A percentile compares a stretch with the other conserved stretches of the same genome.
Conservation (phyloP, 352 stramenopile species). For the Phytophthora parvispora region DNA sequence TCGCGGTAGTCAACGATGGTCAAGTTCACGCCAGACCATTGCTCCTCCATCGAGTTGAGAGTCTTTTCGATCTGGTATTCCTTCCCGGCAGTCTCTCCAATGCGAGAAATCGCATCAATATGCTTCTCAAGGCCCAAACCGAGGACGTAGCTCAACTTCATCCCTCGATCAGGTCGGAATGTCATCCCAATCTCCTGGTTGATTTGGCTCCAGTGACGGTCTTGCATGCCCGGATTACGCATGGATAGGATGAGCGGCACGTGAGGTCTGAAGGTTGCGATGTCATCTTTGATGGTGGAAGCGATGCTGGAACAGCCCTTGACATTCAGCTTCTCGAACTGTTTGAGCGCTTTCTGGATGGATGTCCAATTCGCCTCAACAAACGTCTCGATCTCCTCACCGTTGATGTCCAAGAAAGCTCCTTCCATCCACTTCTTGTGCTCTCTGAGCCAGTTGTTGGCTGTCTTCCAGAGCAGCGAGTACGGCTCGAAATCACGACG, state of each 20-base stretch:
- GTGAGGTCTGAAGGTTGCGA: slow-evolving; percentile 91
- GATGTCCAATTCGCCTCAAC: slow-evolving; percentile 84
- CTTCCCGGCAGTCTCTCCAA: slow-evolving; percentile 95
- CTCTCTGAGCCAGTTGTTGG: slow-evolving; percentile 92
- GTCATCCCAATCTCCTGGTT: slow-evolving; percentile 91
- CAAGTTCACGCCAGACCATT: slow-evolving; percentile 91
- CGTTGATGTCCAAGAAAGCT: slow-evolving; percentile 92
- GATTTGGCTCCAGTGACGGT: slow-evolving; percentile 95
- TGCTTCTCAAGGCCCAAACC: slow-evolving; percentile 91
- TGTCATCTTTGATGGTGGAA: slow-evolving; percentile 90
- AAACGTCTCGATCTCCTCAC: slow-evolving; percentile 94
- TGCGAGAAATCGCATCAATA: slow-evolving; percentile 91
- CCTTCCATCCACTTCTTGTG: slow-evolving; percentile 95
- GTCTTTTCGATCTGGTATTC: slow-evolving; percentile 97
- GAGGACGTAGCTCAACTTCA: slow-evolving; percentile 85
- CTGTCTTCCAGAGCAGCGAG: slow-evolving; percentile 94
- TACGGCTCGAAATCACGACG: slow-evolving; percentile 95
- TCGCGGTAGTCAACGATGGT: slow-evolving; percentile 92
- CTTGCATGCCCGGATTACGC: slow-evolving; percentile 94
- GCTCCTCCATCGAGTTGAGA: slow-evolving; percentile 93
- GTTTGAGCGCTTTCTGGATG: slow-evolving; percentile 94
- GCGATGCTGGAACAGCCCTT: slow-evolving; percentile 91
- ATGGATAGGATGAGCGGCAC: slow-evolving; percentile 93
- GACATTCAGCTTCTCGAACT: slow-evolving; percentile 93
- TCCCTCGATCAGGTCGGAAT: slow-evolving; percentile 86